These are phyloP conservation scores for Medicago truncatula DNA, from an alignment of 306 rosid species.

Conservation along the genomic window DNA sequence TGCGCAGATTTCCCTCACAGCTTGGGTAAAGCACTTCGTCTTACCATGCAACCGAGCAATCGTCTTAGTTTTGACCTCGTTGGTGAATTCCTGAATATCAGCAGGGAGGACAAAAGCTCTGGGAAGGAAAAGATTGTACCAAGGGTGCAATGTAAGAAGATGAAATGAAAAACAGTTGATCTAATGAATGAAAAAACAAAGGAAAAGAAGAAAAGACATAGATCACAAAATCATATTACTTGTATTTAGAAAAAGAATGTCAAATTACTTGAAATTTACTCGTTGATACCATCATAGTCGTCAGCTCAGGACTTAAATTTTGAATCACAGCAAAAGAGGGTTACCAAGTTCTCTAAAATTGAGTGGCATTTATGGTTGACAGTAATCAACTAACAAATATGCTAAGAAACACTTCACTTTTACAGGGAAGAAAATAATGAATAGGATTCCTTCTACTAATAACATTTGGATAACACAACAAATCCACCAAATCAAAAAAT, in stretches of 20 bases:
- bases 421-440: conserved; percentile 16
- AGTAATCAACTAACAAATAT: neutral
- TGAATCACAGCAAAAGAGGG: neutral
- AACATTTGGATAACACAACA: conserved; percentile 2
- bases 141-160: conserved; percentile 38
- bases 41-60: conserved; percentile 71
- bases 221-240: conserved; percentile 34
- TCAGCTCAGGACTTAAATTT: neutral
- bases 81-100: conserved; percentile 84
- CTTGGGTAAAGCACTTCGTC: conserved; percentile 73
- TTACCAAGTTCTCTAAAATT: neutral
- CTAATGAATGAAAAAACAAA: conserved; percentile 21
- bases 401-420: conserved; percentile 6
- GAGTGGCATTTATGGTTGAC: neutral
- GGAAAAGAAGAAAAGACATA: conserved; percentile 32
- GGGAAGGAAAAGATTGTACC: conserved; percentile 41
- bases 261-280: conserved; percentile 21
- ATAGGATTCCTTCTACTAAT: conserved; percentile 1
- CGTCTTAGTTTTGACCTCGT: conserved; percentile 66
- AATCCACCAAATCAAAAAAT: neutral
- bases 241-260: neutral
- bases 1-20: conserved; percentile 79
- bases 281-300: conserved; percentile 18
- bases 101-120: conserved; percentile 95
- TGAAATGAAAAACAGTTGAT: conserved; percentile 13